Conservation (phyloP, 495 filamentous ascomycete genomes). For the Corynascus novoguineensis region DNA sequence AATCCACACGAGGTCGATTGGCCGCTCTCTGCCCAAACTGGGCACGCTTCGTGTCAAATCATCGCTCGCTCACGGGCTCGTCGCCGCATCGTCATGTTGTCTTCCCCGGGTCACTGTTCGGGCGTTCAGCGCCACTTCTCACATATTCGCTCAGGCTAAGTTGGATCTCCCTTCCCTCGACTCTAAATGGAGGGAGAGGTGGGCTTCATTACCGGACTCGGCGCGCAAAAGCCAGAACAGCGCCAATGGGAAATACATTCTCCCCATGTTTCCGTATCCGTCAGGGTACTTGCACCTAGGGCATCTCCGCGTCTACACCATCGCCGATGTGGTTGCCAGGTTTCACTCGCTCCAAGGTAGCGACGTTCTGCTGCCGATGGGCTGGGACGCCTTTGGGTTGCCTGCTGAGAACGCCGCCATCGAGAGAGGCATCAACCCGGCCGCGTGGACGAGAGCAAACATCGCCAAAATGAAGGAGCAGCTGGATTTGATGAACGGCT, state of each 20-base stretch:
- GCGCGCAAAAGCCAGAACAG: constrained; percentile 8
- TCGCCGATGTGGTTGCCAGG: constrained; percentile 76
- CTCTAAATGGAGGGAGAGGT: constrained; percentile 62
- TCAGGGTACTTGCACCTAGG: constrained; percentile 87
- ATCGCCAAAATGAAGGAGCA: constrained; percentile 81
- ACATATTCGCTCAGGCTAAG: constrained; percentile 33
- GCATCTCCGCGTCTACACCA: constrained; percentile 84
- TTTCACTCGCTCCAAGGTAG: constrained; percentile 72
- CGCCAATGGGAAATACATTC: constrained; percentile 59
- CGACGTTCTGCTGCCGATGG: constrained; percentile 79
- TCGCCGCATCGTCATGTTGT: constrained; percentile 3
- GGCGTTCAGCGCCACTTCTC: constrained; percentile 11
- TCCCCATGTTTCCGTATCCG: constrained; percentile 92
- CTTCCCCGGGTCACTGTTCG: constrained; percentile 4
- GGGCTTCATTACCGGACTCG: constrained; percentile 10
- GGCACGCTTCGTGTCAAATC: constrained; percentile 11
- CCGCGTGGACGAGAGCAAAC: constrained; percentile 71
- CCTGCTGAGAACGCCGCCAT: constrained; percentile 94
- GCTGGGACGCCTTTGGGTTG: constrained; percentile 89
- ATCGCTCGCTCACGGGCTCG: neutral
- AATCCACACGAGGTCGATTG: constrained; percentile 28
- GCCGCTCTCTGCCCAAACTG: constrained; percentile 23
- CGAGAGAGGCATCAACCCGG: constrained; percentile 72
- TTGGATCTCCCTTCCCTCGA: constrained; percentile 64
- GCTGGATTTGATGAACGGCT: constrained; percentile 65